A percentile compares a stretch with the other conserved stretches of the same genome.
These are phyloP conservation scores for Chrysochromulina tobinii DNA, from an alignment of 78 protist species.

Conservation along the genomic window DNA sequence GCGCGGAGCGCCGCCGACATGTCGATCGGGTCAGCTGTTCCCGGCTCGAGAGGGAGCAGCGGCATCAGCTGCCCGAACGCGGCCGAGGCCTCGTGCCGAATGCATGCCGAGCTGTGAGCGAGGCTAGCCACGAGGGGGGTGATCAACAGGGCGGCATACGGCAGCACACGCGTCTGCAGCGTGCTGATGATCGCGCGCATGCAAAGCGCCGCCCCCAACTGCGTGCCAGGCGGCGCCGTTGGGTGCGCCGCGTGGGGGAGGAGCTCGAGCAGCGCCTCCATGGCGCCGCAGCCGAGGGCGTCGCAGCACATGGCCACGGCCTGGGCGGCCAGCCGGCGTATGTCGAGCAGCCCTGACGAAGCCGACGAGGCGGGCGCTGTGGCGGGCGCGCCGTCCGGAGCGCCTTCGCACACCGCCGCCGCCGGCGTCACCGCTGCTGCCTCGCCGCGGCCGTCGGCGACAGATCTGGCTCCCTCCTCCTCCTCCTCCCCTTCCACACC, in stretches of 20 bases:
- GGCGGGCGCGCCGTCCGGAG: no score
- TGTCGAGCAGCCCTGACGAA: no score
- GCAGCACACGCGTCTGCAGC: not conserved
- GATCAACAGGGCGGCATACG: slow-evolving; percentile 11
- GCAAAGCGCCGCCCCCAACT: not conserved
- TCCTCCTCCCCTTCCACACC: no score
- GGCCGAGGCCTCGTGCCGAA: slow-evolving; percentile 31
- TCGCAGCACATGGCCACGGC: not conserved
- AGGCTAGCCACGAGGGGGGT: slow-evolving; percentile 22
- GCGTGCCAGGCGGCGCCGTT: not conserved
- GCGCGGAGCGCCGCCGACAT: slow-evolving; percentile 13
- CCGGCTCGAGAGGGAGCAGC: slow-evolving; percentile 65
- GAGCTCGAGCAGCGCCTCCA: slow-evolving; percentile 11
- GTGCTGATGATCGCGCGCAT: not conserved
- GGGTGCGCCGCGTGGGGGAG: not conserved
- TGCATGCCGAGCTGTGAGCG: not conserved
- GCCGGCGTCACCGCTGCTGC: no score
- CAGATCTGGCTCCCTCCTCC: no score
- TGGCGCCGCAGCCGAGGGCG: not conserved
- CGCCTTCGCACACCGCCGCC: no score
- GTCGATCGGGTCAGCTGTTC: slow-evolving; percentile 47
- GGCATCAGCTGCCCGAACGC: slow-evolving; percentile 52
- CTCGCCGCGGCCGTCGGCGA: no score
- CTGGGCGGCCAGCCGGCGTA: no score
- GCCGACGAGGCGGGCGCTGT: no score